phyloP scores from a whole-genome alignment of 1,284 basidiomycete genomes.

The Ustanciosporium gigantosporum region DNA sequence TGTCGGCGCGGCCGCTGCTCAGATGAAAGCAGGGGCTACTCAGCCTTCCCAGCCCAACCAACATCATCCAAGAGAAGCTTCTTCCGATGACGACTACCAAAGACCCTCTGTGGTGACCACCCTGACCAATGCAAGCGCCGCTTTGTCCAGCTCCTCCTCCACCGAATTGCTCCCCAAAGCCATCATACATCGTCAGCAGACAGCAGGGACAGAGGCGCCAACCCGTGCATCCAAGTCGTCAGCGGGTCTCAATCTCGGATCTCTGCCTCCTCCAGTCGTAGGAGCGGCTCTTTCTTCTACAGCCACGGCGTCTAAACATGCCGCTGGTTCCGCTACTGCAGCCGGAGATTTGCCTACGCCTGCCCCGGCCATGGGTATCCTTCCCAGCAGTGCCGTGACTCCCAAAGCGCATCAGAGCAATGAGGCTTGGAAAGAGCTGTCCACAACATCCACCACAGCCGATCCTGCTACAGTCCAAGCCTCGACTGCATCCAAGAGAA shows the following conservation, averaged over 20 bases:
- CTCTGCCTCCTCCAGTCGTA: constrained; percentile 19
- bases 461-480: neutral
- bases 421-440: neutral
- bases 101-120: constrained; percentile 26
- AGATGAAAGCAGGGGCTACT: constrained; percentile 1
- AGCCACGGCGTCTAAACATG: constrained; percentile 12
- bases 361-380: neutral
- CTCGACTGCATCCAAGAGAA: constrained; percentile 23
- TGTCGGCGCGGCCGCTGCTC: neutral
- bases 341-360: neutral
- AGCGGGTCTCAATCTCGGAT: constrained; percentile 31
- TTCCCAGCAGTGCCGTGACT: constrained; percentile 11
- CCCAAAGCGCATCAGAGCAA: constrained; percentile 18
- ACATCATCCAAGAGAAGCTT: constrained; percentile 21
- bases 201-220: neutral
- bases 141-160: constrained; percentile 42
- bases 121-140: constrained; percentile 35
- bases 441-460: neutral
- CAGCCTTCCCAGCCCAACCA: constrained; percentile 5
- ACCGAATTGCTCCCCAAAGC: constrained; percentile 34
- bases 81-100: constrained; percentile 30
- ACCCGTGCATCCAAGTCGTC: neutral
- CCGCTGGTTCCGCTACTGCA: constrained; percentile 5
- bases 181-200: constrained; percentile 16
- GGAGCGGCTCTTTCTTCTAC: constrained; percentile 4